These are phyloP conservation scores for Syzygium aromaticum DNA, from an alignment of 345 rosid species.

Conservation along the genomic window DNA sequence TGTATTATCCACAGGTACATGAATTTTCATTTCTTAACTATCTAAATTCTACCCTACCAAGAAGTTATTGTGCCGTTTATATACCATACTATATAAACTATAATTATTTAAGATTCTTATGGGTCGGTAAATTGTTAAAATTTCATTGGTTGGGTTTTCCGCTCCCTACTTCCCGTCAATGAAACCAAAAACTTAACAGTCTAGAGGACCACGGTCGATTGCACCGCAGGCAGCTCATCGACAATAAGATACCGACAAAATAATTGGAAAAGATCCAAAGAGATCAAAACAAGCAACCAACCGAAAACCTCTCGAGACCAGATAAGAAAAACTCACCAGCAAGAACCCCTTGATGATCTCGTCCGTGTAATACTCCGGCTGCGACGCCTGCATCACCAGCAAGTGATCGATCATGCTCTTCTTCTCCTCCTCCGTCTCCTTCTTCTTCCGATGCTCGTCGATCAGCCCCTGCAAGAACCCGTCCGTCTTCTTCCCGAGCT, in stretches of 20 bases:
- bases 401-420: slow-evolving; percentile 38
- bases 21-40: background rate
- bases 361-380: slow-evolving; percentile 36
- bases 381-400: slow-evolving; percentile 25
- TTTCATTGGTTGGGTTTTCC: background rate
- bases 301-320: background rate
- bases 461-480: slow-evolving; percentile 32
- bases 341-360: slow-evolving; percentile 37
- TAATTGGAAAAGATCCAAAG: background rate
- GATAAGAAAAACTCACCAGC: background rate
- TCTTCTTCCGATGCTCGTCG: slow-evolving; percentile 28
- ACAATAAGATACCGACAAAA: background rate
- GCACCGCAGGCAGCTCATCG: background rate
- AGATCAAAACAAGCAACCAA: background rate
- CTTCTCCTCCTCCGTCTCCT: background rate
- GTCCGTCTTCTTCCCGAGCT: slow-evolving; percentile 19
- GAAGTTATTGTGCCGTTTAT: background rate
- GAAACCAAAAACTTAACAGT: background rate
- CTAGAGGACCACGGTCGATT: background rate
- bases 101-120: background rate
- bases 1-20: background rate
- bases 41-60: background rate
- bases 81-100: background rate
- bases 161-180: background rate
- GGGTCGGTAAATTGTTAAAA: background rate